Percentiles rank a stretch among this genome's conserved stretches.
phyloP scores from a whole-genome alignment of 2,329 filamentous ascomycete species.

The Scytalidium lignicola region DNA sequence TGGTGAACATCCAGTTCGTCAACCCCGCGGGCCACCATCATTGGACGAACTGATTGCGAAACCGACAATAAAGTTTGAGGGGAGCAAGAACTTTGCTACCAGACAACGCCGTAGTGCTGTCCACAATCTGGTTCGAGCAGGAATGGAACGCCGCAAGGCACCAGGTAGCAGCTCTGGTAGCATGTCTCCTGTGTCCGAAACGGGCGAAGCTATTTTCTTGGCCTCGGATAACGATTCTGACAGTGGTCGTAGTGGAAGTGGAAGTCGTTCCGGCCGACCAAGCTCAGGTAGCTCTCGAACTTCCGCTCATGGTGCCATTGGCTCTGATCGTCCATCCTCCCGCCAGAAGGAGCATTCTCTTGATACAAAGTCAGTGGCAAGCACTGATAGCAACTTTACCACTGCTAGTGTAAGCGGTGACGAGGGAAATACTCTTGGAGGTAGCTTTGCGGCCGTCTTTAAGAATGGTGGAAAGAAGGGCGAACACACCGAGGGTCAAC shows the following conservation, averaged over 20 bases:
- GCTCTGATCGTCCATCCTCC: slow-evolving; percentile 74
- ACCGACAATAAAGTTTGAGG: slow-evolving; percentile 88
- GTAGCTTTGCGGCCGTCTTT: slow-evolving; percentile 63
- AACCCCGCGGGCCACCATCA: slow-evolving; percentile 86
- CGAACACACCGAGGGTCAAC: slow-evolving; percentile 56
- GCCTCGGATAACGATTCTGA: slow-evolving; percentile 72
- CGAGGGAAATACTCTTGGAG: slow-evolving; percentile 48
- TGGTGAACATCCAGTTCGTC: slow-evolving; percentile 88
- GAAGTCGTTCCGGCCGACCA: slow-evolving; percentile 67
- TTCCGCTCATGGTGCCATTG: slow-evolving; percentile 78
- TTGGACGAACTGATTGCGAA: slow-evolving; percentile 86
- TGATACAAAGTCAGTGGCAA: slow-evolving; percentile 44
- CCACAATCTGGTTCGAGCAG: slow-evolving; percentile 84
- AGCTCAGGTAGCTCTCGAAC: slow-evolving; percentile 72
- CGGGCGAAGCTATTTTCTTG: slow-evolving; percentile 56
- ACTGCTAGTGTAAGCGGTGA: slow-evolving; percentile 63
- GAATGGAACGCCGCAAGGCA: slow-evolving; percentile 72
- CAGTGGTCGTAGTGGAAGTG: slow-evolving; percentile 64
- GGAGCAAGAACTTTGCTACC: slow-evolving; percentile 94
- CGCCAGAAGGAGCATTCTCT: slow-evolving; percentile 56
- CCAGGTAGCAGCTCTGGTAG: slow-evolving; percentile 72
- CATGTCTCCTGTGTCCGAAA: slow-evolving; percentile 87
- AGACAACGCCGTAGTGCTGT: slow-evolving; percentile 90
- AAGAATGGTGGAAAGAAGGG: slow-evolving; percentile 55
- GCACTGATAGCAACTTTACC: slow-evolving; percentile 43